A percentile compares a stretch with the other conserved stretches of the same genome.
phyloP scores from a whole-genome alignment of 2,329 filamentous ascomycete species.

The Daldinia sp. region DNA sequence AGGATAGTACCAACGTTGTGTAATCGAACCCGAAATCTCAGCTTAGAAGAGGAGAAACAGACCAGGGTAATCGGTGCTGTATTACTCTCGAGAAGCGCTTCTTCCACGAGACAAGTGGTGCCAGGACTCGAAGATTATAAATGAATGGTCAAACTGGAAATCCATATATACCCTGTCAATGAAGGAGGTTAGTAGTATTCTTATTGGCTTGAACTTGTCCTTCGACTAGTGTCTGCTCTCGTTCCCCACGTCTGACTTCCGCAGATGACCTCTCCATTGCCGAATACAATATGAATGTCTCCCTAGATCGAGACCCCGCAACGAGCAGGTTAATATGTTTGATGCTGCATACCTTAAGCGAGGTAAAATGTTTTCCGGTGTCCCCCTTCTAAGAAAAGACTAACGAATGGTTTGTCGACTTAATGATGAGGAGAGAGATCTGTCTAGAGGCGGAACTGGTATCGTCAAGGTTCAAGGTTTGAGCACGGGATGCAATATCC shows the following conservation, averaged over 20 bases:
- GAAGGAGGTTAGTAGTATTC: conserved; percentile 5
- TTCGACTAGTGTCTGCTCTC: not conserved
- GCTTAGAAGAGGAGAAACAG: conserved; percentile 7
- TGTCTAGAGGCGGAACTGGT: not conserved
- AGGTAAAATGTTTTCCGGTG: not conserved
- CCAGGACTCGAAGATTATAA: not conserved
- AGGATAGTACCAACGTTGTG: conserved; percentile 12
- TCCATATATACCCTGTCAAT: not conserved
- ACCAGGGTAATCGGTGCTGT: conserved; percentile 17
- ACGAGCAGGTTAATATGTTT: conserved; percentile 2
- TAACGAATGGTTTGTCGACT: not conserved
- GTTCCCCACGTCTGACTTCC: not conserved
- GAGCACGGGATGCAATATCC: not conserved
- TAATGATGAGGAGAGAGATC: not conserved
- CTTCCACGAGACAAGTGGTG: conserved; percentile 4
- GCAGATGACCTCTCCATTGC: not conserved
- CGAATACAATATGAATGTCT: conserved; percentile 2
- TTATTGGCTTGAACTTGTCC: conserved; percentile 3
- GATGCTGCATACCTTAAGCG: conserved; percentile 6
- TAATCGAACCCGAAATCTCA: conserved; percentile 15
- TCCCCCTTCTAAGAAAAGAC: conserved; percentile 1
- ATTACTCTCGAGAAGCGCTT: conserved; percentile 21
- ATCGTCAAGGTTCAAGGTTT: conserved; percentile 3
- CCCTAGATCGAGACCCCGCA: not conserved
- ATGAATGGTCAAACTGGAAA: conserved; percentile 1